Conservation (phyloP, 148 eudicot genomes). For the Cornus florida region DNA sequence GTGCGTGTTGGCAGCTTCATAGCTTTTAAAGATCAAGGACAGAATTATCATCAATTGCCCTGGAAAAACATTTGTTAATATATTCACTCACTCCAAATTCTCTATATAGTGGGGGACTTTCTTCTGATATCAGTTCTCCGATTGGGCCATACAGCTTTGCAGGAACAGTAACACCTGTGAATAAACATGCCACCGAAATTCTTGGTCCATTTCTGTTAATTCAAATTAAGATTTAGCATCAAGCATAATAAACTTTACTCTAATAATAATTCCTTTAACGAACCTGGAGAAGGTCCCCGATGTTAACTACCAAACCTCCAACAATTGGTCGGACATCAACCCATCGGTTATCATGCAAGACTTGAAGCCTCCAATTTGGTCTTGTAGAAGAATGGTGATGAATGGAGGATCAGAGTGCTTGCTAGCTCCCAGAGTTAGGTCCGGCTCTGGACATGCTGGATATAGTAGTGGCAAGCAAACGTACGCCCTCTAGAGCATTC, state of each 20-base stretch:
- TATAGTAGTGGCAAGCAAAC: constrained; percentile 34
- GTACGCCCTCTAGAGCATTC: constrained; percentile 24
- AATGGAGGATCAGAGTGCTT: constrained; percentile 36
- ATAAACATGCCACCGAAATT: constrained; percentile 38
- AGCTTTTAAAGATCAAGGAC: not conserved
- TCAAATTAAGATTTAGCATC: no score
- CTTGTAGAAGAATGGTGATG: constrained; percentile 30
- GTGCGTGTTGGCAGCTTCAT: no score
- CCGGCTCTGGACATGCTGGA: constrained; percentile 41
- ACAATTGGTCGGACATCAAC: constrained; percentile 31
- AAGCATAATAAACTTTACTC: no score
- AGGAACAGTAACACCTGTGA: constrained; percentile 12
- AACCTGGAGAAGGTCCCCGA: constrained; percentile 53
- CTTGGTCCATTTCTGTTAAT: constrained; percentile 32
- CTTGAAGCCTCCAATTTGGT: constrained; percentile 49
- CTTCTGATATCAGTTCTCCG: constrained; percentile 35
- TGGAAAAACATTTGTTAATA: not conserved
- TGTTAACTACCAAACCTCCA: constrained; percentile 36
- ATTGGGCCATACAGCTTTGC: constrained; percentile 42
- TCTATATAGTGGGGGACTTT: constrained; percentile 31
- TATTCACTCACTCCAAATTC: constrained; percentile 26
- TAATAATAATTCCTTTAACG: not conserved
- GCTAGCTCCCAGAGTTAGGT: constrained; percentile 22
- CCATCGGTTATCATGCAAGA: constrained; percentile 33
- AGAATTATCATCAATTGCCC: constrained; percentile 24